Base-by-base conservation (phyloP, 1,284 basidiomycete genomes). In the Uromyces viciae-fabae region DNA sequence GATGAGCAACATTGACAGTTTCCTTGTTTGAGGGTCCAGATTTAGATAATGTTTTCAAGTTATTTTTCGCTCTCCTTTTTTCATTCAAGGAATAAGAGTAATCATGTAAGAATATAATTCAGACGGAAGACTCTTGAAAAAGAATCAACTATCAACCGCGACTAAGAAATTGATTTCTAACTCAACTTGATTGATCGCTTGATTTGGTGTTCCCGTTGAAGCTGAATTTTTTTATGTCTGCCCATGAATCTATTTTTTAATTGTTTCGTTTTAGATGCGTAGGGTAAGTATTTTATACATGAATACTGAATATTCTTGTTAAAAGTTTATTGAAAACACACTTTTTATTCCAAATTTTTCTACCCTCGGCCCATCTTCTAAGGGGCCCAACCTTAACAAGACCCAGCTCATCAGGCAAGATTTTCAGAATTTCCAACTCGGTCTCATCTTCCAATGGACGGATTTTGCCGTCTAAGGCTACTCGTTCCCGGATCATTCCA, bases 401-500 rank as follows among this genome's bases (percentile, higher is more conserved):
- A 0, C 89, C 89, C 11, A 89, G 85, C 66, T 90, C 87, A 31
- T 92, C 90, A 0, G 88, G 85, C 0, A 89, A 88, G 60, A 95
- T 86, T 9, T 88, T 88, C 58, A 96, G 87, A 0, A 90, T 92
- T 7, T 87, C 86, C 0, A 98, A 88, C 66, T 92, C 89, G 0
- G 88, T 85, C 81, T 89, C 89, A 0, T 91, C 88, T 84, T 98
- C 95, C 82, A 99, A 88, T 0, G 92, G 89, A 14, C 95, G 90
- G 22, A 94, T 88, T 8, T 90, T 86, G 8, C 96, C 96, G 31
- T 89, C 88, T 3, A 91, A 91, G 25, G 92, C 91, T 28, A 98
- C 91, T 15, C 96, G 90, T 86, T 98, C 95, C 43, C 95, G 90
- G 82, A 98, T 93, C 90, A 92, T 92, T 75, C 88, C 87, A 79